phyloP scores from a whole-genome alignment of 2,329 filamentous ascomycete species.

The Chrysoporthe austroafricana region DNA sequence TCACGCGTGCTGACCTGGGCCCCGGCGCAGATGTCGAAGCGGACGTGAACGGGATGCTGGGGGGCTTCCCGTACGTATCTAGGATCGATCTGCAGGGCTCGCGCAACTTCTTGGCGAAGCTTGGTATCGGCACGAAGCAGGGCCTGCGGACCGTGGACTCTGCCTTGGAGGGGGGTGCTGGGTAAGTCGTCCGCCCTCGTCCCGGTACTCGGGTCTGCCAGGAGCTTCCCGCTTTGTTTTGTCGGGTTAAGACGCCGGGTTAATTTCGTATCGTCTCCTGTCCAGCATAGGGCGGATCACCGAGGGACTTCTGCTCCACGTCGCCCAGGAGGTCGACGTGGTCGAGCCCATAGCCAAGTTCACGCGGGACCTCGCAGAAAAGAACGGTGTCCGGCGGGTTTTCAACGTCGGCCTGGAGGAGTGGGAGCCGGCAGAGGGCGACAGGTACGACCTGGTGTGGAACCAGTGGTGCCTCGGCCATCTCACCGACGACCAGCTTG shows the following conservation, averaged over 20 bases:
- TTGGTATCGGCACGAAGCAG: constrained; percentile 52
- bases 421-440: constrained; percentile 57
- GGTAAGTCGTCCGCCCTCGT: constrained; percentile 37
- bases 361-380: constrained; percentile 62
- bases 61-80: constrained; percentile 68
- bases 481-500: constrained; percentile 73
- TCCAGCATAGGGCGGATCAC: constrained; percentile 81
- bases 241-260: too few relatives aligned
- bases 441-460: constrained; percentile 80
- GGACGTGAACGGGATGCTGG: constrained; percentile 74
- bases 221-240: not conserved
- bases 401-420: constrained; percentile 75
- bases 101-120: constrained; percentile 70
- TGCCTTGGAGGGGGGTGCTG: constrained; percentile 47
- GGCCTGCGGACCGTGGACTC: constrained; percentile 36
- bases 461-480: constrained; percentile 90
- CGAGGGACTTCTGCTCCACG: constrained; percentile 70
- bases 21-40: constrained; percentile 39
- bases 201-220: not conserved
- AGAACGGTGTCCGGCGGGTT: constrained; percentile 63
- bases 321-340: constrained; percentile 76
- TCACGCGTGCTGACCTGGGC: constrained; percentile 12
- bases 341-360: constrained; percentile 87
- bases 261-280: not conserved
- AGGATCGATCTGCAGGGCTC: constrained; percentile 73